Conservation (phyloP, 2,329 filamentous ascomycete genomes). For the Claviceps pazoutovae region DNA sequence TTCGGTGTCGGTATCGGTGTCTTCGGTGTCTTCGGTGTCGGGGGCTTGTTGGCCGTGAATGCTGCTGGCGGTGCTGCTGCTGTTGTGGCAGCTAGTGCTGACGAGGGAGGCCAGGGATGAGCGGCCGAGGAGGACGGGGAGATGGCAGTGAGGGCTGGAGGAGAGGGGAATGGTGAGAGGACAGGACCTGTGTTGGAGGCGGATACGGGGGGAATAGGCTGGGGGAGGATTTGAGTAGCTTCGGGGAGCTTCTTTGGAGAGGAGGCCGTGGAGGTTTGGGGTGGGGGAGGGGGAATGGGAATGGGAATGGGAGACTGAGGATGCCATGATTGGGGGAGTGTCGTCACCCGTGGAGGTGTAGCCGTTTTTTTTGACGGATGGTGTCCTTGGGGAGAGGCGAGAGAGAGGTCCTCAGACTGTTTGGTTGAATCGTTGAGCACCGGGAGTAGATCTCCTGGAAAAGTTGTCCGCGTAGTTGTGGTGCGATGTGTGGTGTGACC, state of each 20-base stretch:
- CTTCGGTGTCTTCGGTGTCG: neutral
- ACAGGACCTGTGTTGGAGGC: constrained; percentile 1
- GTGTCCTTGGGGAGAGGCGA: too few relatives aligned
- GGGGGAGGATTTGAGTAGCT: constrained; percentile 14
- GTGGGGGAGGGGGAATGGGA: neutral
- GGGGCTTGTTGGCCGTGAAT: neutral
- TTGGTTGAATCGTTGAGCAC: too few relatives aligned
- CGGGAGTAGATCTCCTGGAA: too few relatives aligned
- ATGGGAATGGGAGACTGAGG: too few relatives aligned
- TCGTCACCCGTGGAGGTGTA: too few relatives aligned
- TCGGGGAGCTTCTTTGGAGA: constrained; percentile 6
- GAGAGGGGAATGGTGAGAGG: neutral
- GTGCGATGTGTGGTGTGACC: too few relatives aligned
- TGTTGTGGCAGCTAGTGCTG: neutral
- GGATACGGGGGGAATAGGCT: constrained; percentile 15
- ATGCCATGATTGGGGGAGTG: too few relatives aligned
- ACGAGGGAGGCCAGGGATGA: neutral
- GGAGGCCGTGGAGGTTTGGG: neutral
- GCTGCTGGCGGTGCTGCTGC: neutral
- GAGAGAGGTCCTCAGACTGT: too few relatives aligned
- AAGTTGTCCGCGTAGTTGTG: too few relatives aligned
- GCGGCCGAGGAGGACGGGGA: neutral
- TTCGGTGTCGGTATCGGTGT: neutral
- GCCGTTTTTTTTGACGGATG: too few relatives aligned
- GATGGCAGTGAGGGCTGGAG: neutral